phyloP scores from a whole-genome alignment of 23 red algal species.

The Pyropia haitanensis region DNA sequence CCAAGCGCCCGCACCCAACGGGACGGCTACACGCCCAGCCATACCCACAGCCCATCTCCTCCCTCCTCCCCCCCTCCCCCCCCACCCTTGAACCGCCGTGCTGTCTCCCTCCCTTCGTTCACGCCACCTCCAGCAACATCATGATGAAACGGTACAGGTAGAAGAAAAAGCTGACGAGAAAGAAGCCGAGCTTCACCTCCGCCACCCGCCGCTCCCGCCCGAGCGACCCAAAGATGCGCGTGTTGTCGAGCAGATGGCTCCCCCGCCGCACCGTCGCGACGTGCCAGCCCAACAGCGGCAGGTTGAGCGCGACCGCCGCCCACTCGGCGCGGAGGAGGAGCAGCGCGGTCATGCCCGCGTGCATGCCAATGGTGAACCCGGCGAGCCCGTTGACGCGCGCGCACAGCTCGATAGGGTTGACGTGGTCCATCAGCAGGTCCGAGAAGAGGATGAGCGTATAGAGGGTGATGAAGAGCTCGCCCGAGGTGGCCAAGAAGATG shows the following conservation, averaged over 20 bases:
- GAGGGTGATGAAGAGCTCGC: slow-evolving; percentile 72
- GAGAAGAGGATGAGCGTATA: slow-evolving; percentile 83
- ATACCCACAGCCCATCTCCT: no score
- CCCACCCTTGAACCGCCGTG: no score
- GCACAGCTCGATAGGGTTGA: slow-evolving; percentile 96
- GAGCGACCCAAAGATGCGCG: slow-evolving; percentile 70
- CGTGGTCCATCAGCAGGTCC: slow-evolving; percentile 78
- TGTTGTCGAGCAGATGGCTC: slow-evolving; percentile 80
- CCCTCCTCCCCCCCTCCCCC: no score
- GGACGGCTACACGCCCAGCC: no score
- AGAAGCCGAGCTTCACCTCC: slow-evolving; percentile 70
- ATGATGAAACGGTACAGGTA: slow-evolving; percentile 74
- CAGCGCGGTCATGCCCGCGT: slow-evolving; percentile 22
- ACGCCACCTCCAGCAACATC: neutral
- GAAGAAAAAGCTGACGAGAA: slow-evolving; percentile 79
- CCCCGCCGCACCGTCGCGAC: slow-evolving; percentile 28
- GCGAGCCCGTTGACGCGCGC: slow-evolving; percentile 78
- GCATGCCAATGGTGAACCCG: slow-evolving; percentile 51
- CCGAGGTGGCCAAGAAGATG: slow-evolving; percentile 62
- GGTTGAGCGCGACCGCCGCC: slow-evolving; percentile 35
- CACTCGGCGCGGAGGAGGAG: slow-evolving; percentile 55
- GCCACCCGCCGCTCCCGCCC: slow-evolving; percentile 30
- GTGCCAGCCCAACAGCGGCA: slow-evolving; percentile 66
- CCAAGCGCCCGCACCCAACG: no score
- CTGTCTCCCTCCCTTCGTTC: neutral